Base-by-base conservation (phyloP, 164 flowering plant species). In the Macadamia tetraphylla region DNA sequence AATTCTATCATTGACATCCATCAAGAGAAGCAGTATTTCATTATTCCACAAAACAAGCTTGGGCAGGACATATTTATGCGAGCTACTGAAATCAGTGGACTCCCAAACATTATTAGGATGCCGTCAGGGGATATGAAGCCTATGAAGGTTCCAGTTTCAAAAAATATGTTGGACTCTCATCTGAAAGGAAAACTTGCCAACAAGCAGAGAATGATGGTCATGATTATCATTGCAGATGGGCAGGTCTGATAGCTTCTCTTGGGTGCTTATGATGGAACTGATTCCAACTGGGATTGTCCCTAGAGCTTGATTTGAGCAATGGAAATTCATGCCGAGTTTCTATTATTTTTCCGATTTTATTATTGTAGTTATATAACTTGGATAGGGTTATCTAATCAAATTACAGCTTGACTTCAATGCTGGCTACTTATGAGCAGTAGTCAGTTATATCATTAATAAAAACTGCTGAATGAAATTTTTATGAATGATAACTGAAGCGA, bases 21-120 rank as follows among this genome's bases (percentile, higher is more conserved):
- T 76, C 89, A 88, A 60, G 79, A 71, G 75, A 85, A 72, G 78
- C 76, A 80, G 60, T 87, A 85, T 74, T 85, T 66, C 70, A 86
- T 94, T 51, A 80, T 92, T 55, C 97, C 97, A 48, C 86, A 86
- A 71, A 94, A 94, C 76, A 92, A 86, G 74, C 97, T 94, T 77
- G 98, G 97, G 51, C 88, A 82, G 78, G 97, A 94, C 74, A 86
- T 94, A 78, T 94, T 80, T 66, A 79, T 94, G 63, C 82, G 91
- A 71, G 88, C 87, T 56, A 71, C 80, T 73, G 91, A 85, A 78
- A 67, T 72, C 44, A 70, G 76, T 66, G 97, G 94, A 59, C 75
- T 81, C 35, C 61, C 77, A 6, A 77, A 75, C 70, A 74, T 94
- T 51, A 68, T 90, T 29, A 79, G 80, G 80, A 83, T 94, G 98